A percentile compares a stretch with the other conserved stretches of the same genome.
These are phyloP conservation scores for Agrocybe praecox DNA, from an alignment of 768 basidiomycete species.

Conservation along the genomic window DNA sequence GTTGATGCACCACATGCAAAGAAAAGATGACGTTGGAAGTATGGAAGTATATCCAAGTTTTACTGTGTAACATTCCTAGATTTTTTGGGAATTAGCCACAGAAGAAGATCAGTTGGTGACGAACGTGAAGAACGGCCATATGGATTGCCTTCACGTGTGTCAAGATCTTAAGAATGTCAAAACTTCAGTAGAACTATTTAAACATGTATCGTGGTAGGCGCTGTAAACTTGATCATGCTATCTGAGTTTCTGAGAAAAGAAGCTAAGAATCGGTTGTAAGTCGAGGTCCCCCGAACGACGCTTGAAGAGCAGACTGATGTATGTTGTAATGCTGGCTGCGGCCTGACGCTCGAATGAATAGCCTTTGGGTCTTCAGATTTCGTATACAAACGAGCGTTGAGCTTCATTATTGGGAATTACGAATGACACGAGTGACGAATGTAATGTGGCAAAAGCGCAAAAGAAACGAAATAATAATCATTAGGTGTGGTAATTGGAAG, in stretches of 20 bases:
- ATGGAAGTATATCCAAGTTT: not conserved
- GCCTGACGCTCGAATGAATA: no score
- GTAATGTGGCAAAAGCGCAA: no score
- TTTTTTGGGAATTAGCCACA: not conserved
- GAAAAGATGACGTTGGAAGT: not conserved
- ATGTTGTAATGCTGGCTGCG: no score
- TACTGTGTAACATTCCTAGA: not conserved
- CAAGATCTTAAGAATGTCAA: not conserved
- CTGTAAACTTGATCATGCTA: not conserved
- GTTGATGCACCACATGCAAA: not conserved
- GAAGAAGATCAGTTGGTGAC: not conserved
- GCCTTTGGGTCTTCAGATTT: no score
- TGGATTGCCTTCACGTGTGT: conserved; percentile 2
- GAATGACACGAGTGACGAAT: no score
- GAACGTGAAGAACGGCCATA: not conserved
- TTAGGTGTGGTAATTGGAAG: no score
- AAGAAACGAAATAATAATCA: no score
- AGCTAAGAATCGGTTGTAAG: no score
- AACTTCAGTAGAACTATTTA: not conserved
- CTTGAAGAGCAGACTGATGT: no score
- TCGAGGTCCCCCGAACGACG: no score
- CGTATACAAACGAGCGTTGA: no score
- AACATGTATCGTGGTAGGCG: not conserved
- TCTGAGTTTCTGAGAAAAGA: not conserved
- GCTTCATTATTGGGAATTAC: no score